Evolutionary conservation across 306 rosid genomes (phyloP), one percentile per base, ranked within the genome.

Genomic region (Sechiopsis laciniata): DNA sequence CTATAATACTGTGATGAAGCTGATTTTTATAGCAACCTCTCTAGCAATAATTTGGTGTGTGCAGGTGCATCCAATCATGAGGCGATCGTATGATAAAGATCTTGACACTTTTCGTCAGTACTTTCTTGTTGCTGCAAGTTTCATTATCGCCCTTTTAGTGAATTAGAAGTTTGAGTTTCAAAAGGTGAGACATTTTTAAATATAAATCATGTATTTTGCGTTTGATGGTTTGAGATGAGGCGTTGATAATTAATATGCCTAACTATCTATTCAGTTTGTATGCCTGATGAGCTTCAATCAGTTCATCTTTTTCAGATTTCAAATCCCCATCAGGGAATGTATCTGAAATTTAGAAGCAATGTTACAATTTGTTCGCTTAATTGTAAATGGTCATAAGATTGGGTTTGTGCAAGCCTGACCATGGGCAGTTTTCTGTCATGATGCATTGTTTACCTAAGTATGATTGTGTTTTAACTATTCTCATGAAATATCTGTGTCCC

Each of bases 21-120:
- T 90, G 8, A 91, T 94, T n/a, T 94, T 94, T 78, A 83, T 94
- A 19, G 85, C 72, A n/a, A 87, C 96, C 78, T 80, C 98, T 16
- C 72, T 26, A 26, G 95, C 96, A 21, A 86, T 94, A 11, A 92
- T 91, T 48, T 85, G 92, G 91, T 89, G 89, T 76, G 88, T 94
- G 88, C 86, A 92, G 74, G 17, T 46, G 65, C 91, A 94, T 75
- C 92, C 85, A 7, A 6, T 59, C 32, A 94, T 94, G 54, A 76
- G 74, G 82, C 90, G 98, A 71, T 87, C 85, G 19, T 94, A 90
- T 73, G 89, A 94, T 67, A 86, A 66, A 74, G 86, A 83, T n/a
- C 88, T 90, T 3, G 98, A 94, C 68, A 89, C 95, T 1, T 94
- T 94, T 80, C 89, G 94, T 67, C 89, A 94, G 78, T 29, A 86